Base-by-base conservation (phyloP, 768 basidiomycete species). In the Lentinula boryana region DNA sequence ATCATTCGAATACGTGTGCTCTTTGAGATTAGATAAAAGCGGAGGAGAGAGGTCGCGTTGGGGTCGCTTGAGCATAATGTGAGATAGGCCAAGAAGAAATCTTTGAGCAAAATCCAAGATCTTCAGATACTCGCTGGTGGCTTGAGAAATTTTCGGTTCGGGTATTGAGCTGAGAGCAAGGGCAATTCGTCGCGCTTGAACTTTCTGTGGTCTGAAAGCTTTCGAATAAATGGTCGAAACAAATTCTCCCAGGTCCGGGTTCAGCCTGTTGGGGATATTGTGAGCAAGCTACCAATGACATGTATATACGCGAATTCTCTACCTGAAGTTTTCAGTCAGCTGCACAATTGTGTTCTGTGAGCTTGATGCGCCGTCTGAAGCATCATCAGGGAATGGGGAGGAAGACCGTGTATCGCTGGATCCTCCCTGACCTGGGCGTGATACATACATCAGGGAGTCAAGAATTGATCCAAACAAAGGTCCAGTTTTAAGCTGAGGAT, bases 281-380 rank as follows among this genome's bases (percentile, higher is more conserved):
- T 43, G 21, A 55, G 27, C 10, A 27, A 57, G 43, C 3, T 7
- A 43, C 46, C 46, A 49, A 49, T 38, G 46, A 15, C 64, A 43
- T 6, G 44, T 31, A 36, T 33, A 33, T 13, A 31, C 23, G 23
- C 2, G 38, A 27, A 12, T 21, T 13, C 60, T 69, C 7, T 56
- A 79, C 79, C 80, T 70, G 65, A 82, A 83, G 60, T 81, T 82
- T 60, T 83, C 81, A 0, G 77, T 80, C 46, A 83, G 65, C 61
- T 82, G 80, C 4, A 82, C 75, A 16, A 82, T 70, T 2, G 76
- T 78, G 5, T 70, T 70, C 60, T 75, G 75, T 31, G 74, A 38
- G 1, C 36, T 38, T 8, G 36, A 74, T 4, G 66, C 61, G 7
- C 66, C 57, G 12, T 55, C 62, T 10, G 68, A 69, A 23, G 50